A percentile compares a stretch with the other conserved stretches of the same genome.
Evolutionary conservation across 2,329 filamentous ascomycete genomes (phyloP).

Genomic region (Orbilia oligospora): DNA sequence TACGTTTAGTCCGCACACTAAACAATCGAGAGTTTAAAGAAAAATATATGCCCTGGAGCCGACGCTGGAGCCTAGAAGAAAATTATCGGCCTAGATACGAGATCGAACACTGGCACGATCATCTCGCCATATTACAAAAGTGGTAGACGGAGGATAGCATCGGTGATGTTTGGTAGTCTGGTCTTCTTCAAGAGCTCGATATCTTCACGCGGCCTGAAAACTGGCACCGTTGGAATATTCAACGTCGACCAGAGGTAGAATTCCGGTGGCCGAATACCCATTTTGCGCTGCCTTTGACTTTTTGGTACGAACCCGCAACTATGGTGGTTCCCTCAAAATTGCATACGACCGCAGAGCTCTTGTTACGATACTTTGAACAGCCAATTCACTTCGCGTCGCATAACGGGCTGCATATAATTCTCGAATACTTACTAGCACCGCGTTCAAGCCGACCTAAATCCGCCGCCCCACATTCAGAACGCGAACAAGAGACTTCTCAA

Average conservation of each 20-base stretch:
- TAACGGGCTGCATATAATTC: neutral
- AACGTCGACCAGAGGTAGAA: neutral
- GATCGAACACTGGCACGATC: slow-evolving; percentile 24
- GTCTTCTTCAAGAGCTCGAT: neutral
- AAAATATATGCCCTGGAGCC: slow-evolving; percentile 34
- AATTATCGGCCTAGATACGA: slow-evolving; percentile 16
- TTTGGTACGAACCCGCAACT: too few relatives aligned
- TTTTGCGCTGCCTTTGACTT: too few relatives aligned
- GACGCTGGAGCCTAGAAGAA: neutral
- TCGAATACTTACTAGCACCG: neutral
- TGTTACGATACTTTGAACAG: neutral
- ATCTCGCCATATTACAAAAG: slow-evolving; percentile 7
- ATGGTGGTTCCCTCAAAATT: too few relatives aligned
- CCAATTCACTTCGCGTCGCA: slow-evolving; percentile 2
- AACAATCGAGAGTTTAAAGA: slow-evolving; percentile 39
- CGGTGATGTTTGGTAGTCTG: neutral
- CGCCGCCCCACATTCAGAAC: neutral
- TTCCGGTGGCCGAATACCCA: too few relatives aligned
- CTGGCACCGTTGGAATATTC: slow-evolving; percentile 30
- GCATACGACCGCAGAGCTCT: neutral
- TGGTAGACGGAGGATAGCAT: slow-evolving; percentile 28
- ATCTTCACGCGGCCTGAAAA: slow-evolving; percentile 8
- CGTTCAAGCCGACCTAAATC: neutral
- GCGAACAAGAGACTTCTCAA: neutral
- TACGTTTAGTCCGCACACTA: slow-evolving; percentile 19